These are phyloP conservation scores for Huntiella moniliformis DNA, from an alignment of 2,329 filamentous ascomycete species.

Conservation along the genomic window DNA sequence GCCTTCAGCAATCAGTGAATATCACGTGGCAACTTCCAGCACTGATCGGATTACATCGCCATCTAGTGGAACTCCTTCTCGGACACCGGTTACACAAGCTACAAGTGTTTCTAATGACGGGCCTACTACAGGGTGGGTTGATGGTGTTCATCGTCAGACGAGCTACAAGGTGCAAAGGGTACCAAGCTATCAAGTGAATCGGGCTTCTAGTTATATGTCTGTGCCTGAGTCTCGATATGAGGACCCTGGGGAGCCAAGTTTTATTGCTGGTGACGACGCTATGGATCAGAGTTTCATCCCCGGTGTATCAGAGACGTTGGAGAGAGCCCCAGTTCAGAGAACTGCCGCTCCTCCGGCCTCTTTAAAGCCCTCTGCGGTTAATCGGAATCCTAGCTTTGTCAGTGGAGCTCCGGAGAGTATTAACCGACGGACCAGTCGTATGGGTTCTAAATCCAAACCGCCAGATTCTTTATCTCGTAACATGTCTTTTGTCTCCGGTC, in stretches of 20 bases:
- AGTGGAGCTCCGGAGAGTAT: constrained; percentile 1
- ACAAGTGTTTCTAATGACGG: constrained; percentile 31
- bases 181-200: constrained; percentile 1
- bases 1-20: constrained; percentile 38
- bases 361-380: background rate
- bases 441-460: background rate
- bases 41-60: constrained; percentile 25
- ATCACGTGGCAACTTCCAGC: constrained; percentile 29
- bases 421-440: constrained; percentile 1
- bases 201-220: constrained; percentile 8
- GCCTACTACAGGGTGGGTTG: constrained; percentile 15
- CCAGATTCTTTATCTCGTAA: constrained; percentile 7
- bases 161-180: constrained; percentile 5
- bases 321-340: background rate
- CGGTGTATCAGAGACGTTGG: background rate
- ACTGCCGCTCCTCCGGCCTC: constrained; percentile 1
- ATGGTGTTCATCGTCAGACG: constrained; percentile 3
- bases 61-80: constrained; percentile 17
- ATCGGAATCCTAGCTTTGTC: constrained; percentile 5
- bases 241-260: background rate
- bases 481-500: constrained; percentile 3
- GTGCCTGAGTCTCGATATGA: background rate
- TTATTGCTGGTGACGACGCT: constrained; percentile 1
- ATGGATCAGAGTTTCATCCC: background rate
- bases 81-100: constrained; percentile 34